Percentiles rank a stretch among this genome's conserved stretches.
Conservation (phyloP, 192 early-diverging fungal species). For the Backusella australiensis region DNA sequence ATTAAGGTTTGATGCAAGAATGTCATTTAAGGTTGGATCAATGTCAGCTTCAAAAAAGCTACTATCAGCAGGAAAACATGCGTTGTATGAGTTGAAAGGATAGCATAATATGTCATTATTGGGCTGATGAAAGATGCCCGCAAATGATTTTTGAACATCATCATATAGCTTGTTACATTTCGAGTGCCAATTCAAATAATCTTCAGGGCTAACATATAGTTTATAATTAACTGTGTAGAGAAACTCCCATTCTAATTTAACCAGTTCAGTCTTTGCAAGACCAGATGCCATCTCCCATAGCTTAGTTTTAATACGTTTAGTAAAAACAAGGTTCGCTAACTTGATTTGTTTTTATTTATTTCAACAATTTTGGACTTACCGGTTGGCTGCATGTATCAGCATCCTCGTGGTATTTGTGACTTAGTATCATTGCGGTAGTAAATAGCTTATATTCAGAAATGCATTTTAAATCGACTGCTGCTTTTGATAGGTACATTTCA, state of each 20-base stretch:
- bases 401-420: slow-evolving; percentile 1
- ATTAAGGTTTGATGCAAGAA: background rate
- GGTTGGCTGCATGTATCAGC: background rate
- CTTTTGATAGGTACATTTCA: background rate
- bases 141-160: background rate
- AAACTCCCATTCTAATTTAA: slow-evolving; percentile 3
- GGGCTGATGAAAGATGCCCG: background rate
- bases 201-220: background rate
- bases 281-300: background rate
- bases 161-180: background rate
- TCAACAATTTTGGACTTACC: background rate
- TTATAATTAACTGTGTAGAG: background rate
- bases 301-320: background rate
- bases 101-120: background rate
- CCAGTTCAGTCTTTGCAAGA: background rate
- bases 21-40: background rate
- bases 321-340: background rate
- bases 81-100: background rate
- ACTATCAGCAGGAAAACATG: background rate
- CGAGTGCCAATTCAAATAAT: background rate
- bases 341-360: background rate
- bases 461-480: background rate
- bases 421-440: background rate
- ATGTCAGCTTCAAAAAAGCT: background rate
- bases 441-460: background rate